These are phyloP conservation scores for Monosporascus sp. DNA, from an alignment of 2,329 filamentous ascomycete genomes.

Conservation along the genomic window DNA sequence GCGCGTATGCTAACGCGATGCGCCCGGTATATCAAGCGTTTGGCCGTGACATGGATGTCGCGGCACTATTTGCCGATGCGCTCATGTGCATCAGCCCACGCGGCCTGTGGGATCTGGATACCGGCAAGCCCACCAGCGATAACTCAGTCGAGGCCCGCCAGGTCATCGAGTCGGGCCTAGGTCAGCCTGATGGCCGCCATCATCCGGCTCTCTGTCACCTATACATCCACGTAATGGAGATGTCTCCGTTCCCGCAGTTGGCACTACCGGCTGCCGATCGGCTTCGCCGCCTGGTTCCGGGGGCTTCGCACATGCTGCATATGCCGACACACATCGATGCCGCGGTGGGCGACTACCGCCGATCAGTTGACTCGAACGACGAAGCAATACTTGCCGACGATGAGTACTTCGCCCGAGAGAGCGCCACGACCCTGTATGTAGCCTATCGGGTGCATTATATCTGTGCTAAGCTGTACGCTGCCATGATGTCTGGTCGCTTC, in stretches of 20 bases:
- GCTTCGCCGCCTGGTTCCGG: constrained; percentile 14
- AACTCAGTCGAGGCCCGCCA: constrained; percentile 5
- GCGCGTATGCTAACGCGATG: constrained; percentile 16
- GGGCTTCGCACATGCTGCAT: constrained; percentile 15
- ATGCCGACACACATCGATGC: constrained; percentile 20
- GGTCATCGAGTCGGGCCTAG: constrained; percentile 8
- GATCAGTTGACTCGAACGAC: constrained; percentile 9
- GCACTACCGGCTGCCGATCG: constrained; percentile 14
- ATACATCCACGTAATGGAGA: constrained; percentile 21
- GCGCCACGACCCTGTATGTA: constrained; percentile 48
- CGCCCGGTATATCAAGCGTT: constrained; percentile 5
- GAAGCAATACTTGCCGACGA: constrained; percentile 10
- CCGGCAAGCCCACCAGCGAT: constrained; percentile 5
- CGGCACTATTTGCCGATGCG: constrained; percentile 14
- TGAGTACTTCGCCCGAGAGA: constrained; percentile 39
- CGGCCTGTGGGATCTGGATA: constrained; percentile 8
- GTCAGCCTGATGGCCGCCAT: constrained; percentile 5
- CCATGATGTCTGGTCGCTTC: constrained; percentile 50
- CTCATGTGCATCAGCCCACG: constrained; percentile 15
- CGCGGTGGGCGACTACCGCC: constrained; percentile 13
- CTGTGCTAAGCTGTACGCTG: constrained; percentile 52
- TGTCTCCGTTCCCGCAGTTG: constrained; percentile 15
- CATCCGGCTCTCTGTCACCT: constrained; percentile 16
- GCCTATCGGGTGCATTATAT: constrained; percentile 51
- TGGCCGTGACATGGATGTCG: constrained; percentile 10